These are phyloP conservation scores for Sarocladium oryzae DNA, from an alignment of 2,329 filamentous ascomycete species.

Conservation along the genomic window DNA sequence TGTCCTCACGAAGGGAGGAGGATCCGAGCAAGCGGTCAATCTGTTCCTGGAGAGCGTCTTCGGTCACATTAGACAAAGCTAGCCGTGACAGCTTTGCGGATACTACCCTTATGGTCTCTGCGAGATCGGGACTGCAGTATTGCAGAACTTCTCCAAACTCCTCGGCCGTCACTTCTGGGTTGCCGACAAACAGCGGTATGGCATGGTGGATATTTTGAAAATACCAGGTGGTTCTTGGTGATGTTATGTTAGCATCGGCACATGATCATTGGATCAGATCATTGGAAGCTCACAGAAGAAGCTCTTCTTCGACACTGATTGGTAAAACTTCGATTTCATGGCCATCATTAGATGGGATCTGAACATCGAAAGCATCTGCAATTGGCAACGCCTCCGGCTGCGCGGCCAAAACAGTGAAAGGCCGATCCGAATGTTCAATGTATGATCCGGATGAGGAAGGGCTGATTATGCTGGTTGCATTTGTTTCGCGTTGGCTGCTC, in stretches of 20 bases:
- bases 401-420: too few species aligned
- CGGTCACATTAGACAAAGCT: background rate
- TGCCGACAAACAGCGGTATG: background rate
- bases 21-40: slow-evolving; percentile 5
- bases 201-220: slow-evolving; percentile 4
- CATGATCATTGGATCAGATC: too few species aligned
- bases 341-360: background rate
- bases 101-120: background rate
- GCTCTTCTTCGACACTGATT: background rate
- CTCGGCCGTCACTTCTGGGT: background rate
- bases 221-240: too few species aligned
- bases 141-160: background rate
- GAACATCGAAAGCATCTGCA: background rate
- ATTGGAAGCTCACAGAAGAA: background rate
- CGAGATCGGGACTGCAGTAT: background rate
- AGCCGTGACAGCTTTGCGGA: background rate
- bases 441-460: too few species aligned
- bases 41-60: background rate
- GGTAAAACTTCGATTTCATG: background rate
- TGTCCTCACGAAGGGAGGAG: background rate
- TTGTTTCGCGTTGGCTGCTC: too few species aligned
- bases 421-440: too few species aligned
- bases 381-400: too few species aligned
- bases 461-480: too few species aligned
- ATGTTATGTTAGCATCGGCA: too few species aligned